Conservation (phyloP, 2,329 filamentous ascomycete genomes). For the Geoglossum cookeanum region DNA sequence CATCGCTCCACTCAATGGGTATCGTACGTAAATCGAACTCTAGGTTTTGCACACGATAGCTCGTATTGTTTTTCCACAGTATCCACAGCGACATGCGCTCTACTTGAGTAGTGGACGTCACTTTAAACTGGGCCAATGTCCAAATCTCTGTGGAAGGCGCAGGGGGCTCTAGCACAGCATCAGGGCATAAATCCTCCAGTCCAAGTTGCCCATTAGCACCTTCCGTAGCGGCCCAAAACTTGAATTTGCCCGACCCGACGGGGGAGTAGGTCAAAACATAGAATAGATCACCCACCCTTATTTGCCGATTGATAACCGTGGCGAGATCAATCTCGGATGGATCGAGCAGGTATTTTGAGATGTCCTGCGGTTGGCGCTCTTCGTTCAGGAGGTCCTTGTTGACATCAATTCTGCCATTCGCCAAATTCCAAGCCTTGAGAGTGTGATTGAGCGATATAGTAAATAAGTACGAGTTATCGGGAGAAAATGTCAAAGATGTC, state of each 20-base stretch:
- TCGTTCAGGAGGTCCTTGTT: slow-evolving; percentile 61
- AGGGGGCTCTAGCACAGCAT: slow-evolving; percentile 44
- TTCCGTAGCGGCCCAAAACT: slow-evolving; percentile 67
- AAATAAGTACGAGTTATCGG: slow-evolving; percentile 38
- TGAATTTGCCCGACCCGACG: slow-evolving; percentile 74
- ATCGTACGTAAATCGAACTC: slow-evolving; percentile 51
- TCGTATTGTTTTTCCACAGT: slow-evolving; percentile 69
- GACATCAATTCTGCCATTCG: slow-evolving; percentile 58
- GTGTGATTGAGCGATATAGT: slow-evolving; percentile 80
- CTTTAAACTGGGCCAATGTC: slow-evolving; percentile 59
- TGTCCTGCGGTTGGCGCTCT: slow-evolving; percentile 44
- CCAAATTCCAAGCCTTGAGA: slow-evolving; percentile 73
- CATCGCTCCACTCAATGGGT: slow-evolving; percentile 39
- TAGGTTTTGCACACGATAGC: slow-evolving; percentile 54
- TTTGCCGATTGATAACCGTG: slow-evolving; percentile 43
- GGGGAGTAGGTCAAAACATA: slow-evolving; percentile 73
- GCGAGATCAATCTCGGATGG: slow-evolving; percentile 62
- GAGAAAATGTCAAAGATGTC: slow-evolving; percentile 34
- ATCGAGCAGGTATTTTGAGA: slow-evolving; percentile 57
- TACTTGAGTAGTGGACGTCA: slow-evolving; percentile 32
- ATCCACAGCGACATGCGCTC: slow-evolving; percentile 48
- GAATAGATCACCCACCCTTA: slow-evolving; percentile 30
- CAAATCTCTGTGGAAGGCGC: slow-evolving; percentile 51
- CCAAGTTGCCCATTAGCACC: slow-evolving; percentile 36
- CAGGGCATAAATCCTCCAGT: slow-evolving; percentile 53